phyloP scores from a whole-genome alignment of 345 rosid species.

The rapeseed (Brassica napus) region DNA sequence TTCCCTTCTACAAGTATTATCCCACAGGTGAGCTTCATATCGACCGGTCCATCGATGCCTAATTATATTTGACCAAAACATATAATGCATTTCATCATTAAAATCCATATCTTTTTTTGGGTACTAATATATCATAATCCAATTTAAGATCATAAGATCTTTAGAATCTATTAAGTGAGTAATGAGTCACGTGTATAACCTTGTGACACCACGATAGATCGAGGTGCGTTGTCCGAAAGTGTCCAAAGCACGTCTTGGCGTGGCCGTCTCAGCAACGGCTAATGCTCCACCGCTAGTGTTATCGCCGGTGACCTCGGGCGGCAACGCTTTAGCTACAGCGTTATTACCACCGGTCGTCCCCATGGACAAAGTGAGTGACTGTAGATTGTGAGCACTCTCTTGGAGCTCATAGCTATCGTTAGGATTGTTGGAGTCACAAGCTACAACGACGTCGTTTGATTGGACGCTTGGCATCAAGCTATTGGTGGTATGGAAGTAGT shows the following conservation, averaged over 20 bases:
- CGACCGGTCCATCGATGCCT: constrained; percentile 99
- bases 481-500: constrained; percentile 52
- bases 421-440: constrained; percentile 35
- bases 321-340: constrained; percentile 39
- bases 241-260: constrained; percentile 84
- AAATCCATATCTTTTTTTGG: neutral
- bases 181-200: constrained; percentile 43
- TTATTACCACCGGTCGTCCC: constrained; percentile 52
- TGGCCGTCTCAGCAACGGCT: constrained; percentile 51
- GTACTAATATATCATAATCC: neutral
- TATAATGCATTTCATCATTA: constrained; percentile 16
- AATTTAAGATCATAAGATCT: neutral
- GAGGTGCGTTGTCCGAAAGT: constrained; percentile 97
- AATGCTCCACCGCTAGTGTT: constrained; percentile 52
- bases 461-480: constrained; percentile 56
- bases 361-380: constrained; percentile 89
- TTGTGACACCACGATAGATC: constrained; percentile 95
- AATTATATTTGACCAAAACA: constrained; percentile 9
- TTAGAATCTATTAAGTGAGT: neutral
- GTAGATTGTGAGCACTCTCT: constrained; percentile 72
- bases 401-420: constrained; percentile 58
- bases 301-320: constrained; percentile 58
- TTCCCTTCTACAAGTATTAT: constrained; percentile 97
- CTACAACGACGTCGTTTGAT: constrained; percentile 38
- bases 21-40: constrained; percentile 99